Evolutionary conservation across 2,329 filamentous ascomycete species (phyloP).

Genomic region (Paraconiothyrium brasiliense): DNA sequence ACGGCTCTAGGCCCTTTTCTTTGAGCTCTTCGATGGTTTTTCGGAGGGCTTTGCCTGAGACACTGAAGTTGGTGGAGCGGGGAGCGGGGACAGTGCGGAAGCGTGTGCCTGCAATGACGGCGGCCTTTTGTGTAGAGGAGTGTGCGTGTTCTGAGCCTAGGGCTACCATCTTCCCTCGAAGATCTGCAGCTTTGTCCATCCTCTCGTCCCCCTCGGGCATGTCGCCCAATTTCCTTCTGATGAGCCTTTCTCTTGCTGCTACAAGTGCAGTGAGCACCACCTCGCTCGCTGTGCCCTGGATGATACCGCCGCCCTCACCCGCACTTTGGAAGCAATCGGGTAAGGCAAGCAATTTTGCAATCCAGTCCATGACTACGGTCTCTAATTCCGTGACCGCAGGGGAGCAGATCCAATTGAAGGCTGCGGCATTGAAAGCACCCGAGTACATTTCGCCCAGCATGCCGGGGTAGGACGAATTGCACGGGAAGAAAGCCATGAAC

Average conservation of each 20-base stretch:
- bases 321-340: slow-evolving; percentile 78
- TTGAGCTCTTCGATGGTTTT: slow-evolving; percentile 71
- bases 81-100: slow-evolving; percentile 74
- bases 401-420: slow-evolving; percentile 97
- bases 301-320: slow-evolving; percentile 86
- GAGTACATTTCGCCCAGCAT: slow-evolving; percentile 95
- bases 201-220: slow-evolving; percentile 47
- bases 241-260: slow-evolving; percentile 74
- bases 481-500: slow-evolving; percentile 96
- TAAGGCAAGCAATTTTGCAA: slow-evolving; percentile 77
- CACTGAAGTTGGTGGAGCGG: slow-evolving; percentile 71
- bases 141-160: slow-evolving; percentile 83
- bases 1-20: slow-evolving; percentile 78
- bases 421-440: slow-evolving; percentile 85
- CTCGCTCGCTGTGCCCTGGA: slow-evolving; percentile 90
- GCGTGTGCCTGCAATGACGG: slow-evolving; percentile 84
- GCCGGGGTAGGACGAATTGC: slow-evolving; percentile 79
- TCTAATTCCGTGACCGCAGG: slow-evolving; percentile 93
- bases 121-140: slow-evolving; percentile 86
- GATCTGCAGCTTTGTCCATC: slow-evolving; percentile 69
- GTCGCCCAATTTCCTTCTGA: slow-evolving; percentile 57
- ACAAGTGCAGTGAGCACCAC: slow-evolving; percentile 87
- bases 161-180: slow-evolving; percentile 78
- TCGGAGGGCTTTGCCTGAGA: slow-evolving; percentile 72
- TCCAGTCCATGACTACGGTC: slow-evolving; percentile 92